These are phyloP conservation scores for Lecanosticta acicola DNA, from an alignment of 2,329 filamentous ascomycete genomes.

Conservation along the genomic window DNA sequence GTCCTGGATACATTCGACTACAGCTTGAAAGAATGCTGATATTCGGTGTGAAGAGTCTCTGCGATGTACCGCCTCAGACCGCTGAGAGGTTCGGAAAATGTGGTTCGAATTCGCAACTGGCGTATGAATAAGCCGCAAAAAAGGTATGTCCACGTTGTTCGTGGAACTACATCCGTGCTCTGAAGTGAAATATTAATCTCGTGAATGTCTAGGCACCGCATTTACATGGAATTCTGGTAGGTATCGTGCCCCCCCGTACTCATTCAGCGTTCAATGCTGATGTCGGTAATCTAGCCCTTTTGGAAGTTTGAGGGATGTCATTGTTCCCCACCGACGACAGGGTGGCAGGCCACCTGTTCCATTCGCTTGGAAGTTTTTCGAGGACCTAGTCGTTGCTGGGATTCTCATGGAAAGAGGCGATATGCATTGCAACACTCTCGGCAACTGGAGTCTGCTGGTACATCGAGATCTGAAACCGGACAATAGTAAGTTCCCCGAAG, in stretches of 20 bases:
- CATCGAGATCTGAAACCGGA: neutral
- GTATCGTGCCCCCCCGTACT: no score
- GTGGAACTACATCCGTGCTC: no score
- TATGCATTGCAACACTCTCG: neutral
- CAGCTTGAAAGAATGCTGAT: neutral
- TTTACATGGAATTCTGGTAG: constrained; percentile 10
- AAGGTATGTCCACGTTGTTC: neutral
- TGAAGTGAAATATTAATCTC: neutral
- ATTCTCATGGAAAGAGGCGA: neutral
- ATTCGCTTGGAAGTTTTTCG: neutral
- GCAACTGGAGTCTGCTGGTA: neutral
- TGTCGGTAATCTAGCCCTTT: constrained; percentile 12
- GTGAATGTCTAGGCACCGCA: neutral
- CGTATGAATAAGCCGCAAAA: neutral
- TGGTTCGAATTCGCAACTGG: constrained; percentile 5
- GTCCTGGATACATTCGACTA: neutral
- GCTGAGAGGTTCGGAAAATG: constrained; percentile 1
- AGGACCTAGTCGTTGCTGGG: neutral
- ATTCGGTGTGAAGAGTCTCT: constrained; percentile 1
- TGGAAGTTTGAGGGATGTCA: no score
- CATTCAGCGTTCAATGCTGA: constrained; percentile 14
- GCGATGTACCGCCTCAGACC: constrained; percentile 4
- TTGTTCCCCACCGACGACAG: no score
- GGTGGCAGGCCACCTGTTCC: neutral
- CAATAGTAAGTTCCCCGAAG: neutral